Evolutionary conservation across 352 stramenopile species (phyloP).

Genomic region (Phytophthora melonis): DNA sequence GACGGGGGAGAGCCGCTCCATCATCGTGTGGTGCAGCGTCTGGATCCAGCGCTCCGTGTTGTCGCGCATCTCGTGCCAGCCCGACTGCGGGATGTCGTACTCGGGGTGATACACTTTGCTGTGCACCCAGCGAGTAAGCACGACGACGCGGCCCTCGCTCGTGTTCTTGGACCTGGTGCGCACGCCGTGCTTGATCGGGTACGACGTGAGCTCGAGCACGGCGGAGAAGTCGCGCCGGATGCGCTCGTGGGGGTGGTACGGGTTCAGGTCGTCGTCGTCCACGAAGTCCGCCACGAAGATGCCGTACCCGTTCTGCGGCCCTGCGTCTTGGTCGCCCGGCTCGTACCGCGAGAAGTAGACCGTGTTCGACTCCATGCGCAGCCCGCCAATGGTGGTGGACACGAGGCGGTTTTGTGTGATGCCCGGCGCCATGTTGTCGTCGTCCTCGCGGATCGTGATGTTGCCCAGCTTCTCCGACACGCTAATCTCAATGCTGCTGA

Average conservation of each 20-base stretch:
- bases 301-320: constrained; percentile 36
- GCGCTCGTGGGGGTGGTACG: constrained; percentile 51
- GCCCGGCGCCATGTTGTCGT: constrained; percentile 43
- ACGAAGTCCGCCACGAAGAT: constrained; percentile 61
- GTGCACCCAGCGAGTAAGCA: constrained; percentile 48
- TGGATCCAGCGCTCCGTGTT: constrained; percentile 50
- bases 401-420: constrained; percentile 56
- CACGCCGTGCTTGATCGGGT: constrained; percentile 34
- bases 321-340: constrained; percentile 12
- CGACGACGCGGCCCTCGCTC: constrained; percentile 36
- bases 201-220: constrained; percentile 39
- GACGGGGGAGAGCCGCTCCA: constrained; percentile 39
- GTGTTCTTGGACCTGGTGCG: constrained; percentile 36
- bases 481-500: constrained; percentile 59
- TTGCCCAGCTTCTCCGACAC: constrained; percentile 61
- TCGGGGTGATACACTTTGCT: constrained; percentile 45
- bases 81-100: constrained; percentile 39
- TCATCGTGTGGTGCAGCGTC: constrained; percentile 44
- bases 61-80: constrained; percentile 45
- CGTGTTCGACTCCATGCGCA: constrained; percentile 58
- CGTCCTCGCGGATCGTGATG: constrained; percentile 58
- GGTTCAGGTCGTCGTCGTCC: constrained; percentile 55
- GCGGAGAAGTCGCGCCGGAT: constrained; percentile 52
- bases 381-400: constrained; percentile 30
- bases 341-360: constrained; percentile 50